Evolutionary conservation across 768 basidiomycete genomes (phyloP), one percentile per base, ranked within the genome.

Genomic region (Serpula lacrymans): DNA sequence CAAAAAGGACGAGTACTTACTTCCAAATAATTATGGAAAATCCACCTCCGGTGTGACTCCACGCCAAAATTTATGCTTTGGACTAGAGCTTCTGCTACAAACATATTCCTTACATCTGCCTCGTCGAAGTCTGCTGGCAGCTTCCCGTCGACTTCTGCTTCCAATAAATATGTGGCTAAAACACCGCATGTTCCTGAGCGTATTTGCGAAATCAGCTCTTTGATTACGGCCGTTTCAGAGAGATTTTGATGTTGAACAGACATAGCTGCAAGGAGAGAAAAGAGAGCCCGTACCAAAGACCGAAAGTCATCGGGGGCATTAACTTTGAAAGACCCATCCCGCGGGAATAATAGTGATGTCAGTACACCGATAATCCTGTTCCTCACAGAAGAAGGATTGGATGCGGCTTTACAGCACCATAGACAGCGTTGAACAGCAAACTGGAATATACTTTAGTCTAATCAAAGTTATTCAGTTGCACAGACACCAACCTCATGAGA

Each of bases 391-490:
- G 71, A 65, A 6, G 63, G 47, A 28, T 65, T 65, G 6, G 68
- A 58, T 1, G 77, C 77, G 7, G 82, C 82, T 47, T 74, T 76
- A 49, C 78, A 78, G 52, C 84, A 87, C 86, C 86, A 89, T 22
- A 82, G 46, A 49, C 72, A 77, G 18, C 85, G 76, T 43, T 79
- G 78, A 8, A 82, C 64, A 39, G 71, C 74, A 17, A 60, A 65
- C 49, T 72, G 54, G 35, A 46, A 30, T 24, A 27, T 18, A 16
- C 26, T 14, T 4, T 13, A 26, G 12, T 21, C 20, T 23, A 35
- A 35, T 16, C 25, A 37, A 13, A 10, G 24, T 30, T 17, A 33
- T 23, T 40, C 10, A 43, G 43, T 34, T 10, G 34, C 28, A 24
- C n/a, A 14, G 27, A 13, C 12, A 50, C 68, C 43, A 22, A 84